Percentiles rank a stretch among this genome's conserved stretches.
These are phyloP conservation scores for Conoideocrella luteorostrata DNA, from an alignment of 2,329 filamentous ascomycete genomes.

Conservation along the genomic window DNA sequence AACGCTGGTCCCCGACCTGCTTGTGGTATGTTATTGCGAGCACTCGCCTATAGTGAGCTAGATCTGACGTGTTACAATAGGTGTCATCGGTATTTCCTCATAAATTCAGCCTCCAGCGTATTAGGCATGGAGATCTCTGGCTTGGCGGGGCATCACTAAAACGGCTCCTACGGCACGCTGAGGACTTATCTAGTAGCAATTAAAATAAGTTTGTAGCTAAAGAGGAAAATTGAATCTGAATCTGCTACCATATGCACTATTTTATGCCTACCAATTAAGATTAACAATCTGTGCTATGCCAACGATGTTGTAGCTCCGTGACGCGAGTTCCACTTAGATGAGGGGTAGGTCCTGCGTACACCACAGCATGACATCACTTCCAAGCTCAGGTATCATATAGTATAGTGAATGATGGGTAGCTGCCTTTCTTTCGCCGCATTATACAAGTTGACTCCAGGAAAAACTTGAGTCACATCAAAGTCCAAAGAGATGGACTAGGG, in stretches of 20 bases:
- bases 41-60: not conserved
- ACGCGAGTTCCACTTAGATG: not conserved
- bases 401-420: not conserved
- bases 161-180: too few species aligned
- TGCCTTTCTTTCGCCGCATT: not conserved
- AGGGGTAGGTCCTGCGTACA: constrained; percentile 2
- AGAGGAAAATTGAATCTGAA: too few species aligned
- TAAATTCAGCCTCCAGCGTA: constrained; percentile 40
- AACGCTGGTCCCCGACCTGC: constrained; percentile 91
- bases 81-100: constrained; percentile 82
- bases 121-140: not conserved
- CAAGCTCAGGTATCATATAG: too few species aligned
- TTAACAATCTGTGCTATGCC: too few species aligned
- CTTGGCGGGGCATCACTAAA: not conserved
- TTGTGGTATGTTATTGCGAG: constrained; percentile 61
- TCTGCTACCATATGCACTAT: too few species aligned
- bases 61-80: constrained; percentile 31
- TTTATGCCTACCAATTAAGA: too few species aligned
- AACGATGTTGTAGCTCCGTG: constrained; percentile 2
- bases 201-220: too few species aligned
- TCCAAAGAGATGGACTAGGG: too few species aligned
- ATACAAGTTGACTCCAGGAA: not conserved
- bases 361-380: constrained; percentile 1
- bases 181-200: too few species aligned
- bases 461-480: too few species aligned